phyloP scores from a whole-genome alignment of 805 yeast genomes.

The Scheffersomyces stipitis region DNA sequence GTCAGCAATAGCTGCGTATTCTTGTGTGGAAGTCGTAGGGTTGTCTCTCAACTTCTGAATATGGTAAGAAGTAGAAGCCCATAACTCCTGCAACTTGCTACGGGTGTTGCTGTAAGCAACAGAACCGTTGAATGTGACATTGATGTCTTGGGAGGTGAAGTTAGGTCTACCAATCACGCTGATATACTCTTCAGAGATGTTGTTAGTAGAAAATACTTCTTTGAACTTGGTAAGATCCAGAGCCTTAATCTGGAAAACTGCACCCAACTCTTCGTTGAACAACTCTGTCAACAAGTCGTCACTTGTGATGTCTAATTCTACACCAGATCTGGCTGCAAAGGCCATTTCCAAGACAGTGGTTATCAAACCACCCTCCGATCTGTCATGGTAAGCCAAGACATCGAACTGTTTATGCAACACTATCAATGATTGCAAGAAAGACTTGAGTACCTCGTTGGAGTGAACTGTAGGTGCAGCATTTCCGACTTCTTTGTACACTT shows the following conservation, averaged over 20 bases:
- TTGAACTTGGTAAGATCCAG: slow-evolving; percentile 56
- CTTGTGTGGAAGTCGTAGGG: slow-evolving; percentile 88
- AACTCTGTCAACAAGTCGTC: slow-evolving; percentile 52
- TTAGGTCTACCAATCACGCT: slow-evolving; percentile 70
- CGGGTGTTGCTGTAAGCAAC: slow-evolving; percentile 56
- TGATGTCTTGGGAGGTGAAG: slow-evolving; percentile 48
- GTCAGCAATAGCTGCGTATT: slow-evolving; percentile 70
- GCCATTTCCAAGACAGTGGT: slow-evolving; percentile 92
- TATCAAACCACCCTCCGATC: slow-evolving; percentile 94
- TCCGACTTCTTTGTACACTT: slow-evolving; percentile 88
- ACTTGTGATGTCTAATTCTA: slow-evolving; percentile 51
- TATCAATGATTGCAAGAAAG: slow-evolving; percentile 66
- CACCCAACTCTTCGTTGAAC: slow-evolving; percentile 94
- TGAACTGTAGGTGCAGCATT: slow-evolving; percentile 80
- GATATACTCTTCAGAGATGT: slow-evolving; percentile 54
- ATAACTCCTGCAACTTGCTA: slow-evolving; percentile 70
- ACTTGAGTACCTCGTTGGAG: slow-evolving; percentile 59
- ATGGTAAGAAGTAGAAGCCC: slow-evolving; percentile 88
- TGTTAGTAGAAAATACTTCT: slow-evolving; percentile 53
- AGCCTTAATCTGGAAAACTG: slow-evolving; percentile 81
- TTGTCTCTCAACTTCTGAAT: slow-evolving; percentile 92
- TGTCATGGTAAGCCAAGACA: slow-evolving; percentile 89
- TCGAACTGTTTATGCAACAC: slow-evolving; percentile 65
- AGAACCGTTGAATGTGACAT: slow-evolving; percentile 46
- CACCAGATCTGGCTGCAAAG: slow-evolving; percentile 89